Evolutionary conservation across 2,329 filamentous ascomycete genomes (phyloP).

Genomic region (Penicillium digitatum): DNA sequence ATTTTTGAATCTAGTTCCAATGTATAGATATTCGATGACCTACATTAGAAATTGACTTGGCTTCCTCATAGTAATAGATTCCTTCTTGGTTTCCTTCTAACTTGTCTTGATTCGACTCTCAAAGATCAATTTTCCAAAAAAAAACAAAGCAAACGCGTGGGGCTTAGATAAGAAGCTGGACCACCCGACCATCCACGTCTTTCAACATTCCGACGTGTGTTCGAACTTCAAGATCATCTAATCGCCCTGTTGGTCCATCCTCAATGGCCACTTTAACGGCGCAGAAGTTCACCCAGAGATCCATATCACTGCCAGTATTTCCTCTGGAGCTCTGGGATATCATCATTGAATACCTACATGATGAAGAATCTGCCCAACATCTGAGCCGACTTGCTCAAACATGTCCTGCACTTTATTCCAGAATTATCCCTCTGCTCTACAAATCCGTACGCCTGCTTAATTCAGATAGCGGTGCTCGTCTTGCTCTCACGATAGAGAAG

Average conservation of each 20-base stretch:
- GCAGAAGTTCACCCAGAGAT: background rate
- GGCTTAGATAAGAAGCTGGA: conserved; percentile 4
- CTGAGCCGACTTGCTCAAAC: conserved; percentile 4
- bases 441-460: background rate
- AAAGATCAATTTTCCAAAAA: background rate
- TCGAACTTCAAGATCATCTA: background rate
- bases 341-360: conserved; percentile 1
- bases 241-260: background rate
- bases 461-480: conserved; percentile 5
- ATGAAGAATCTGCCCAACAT: conserved; percentile 1
- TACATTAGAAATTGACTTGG: background rate
- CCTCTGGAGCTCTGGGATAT: conserved; percentile 8
- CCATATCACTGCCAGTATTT: background rate
- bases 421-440: conserved; percentile 1
- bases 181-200: background rate
- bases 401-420: background rate
- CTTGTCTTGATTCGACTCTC: background rate
- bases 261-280: background rate
- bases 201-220: background rate
- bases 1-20: background rate
- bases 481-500: conserved; percentile 2
- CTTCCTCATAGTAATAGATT: background rate
- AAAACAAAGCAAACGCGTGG: background rate
- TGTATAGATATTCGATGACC: background rate
- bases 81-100: background rate